phyloP scores from a whole-genome alignment of 768 basidiomycete species.

The Tricholoma saponaceum region DNA sequence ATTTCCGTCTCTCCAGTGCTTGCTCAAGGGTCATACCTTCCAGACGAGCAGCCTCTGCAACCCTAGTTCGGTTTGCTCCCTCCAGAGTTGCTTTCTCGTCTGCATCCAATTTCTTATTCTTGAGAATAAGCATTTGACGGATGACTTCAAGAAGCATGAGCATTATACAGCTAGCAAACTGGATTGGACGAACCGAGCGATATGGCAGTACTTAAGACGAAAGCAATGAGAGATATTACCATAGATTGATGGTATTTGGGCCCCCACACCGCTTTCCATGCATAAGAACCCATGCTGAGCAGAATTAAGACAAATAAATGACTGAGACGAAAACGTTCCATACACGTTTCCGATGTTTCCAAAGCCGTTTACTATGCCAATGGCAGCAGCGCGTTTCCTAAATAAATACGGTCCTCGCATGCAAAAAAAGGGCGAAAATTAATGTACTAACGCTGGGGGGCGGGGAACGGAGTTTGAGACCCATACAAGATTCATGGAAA shows the following conservation, averaged over 20 bases:
- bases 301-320: not conserved
- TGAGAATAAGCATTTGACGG: constrained; percentile 43
- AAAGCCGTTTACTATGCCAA: constrained; percentile 57
- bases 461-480: constrained; percentile 57
- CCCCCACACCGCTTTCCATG: constrained; percentile 60
- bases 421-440: not conserved
- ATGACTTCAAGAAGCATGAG: constrained; percentile 25
- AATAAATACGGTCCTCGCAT: not conserved
- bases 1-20: constrained; percentile 50
- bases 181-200: constrained; percentile 22
- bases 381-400: constrained; percentile 54
- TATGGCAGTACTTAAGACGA: constrained; percentile 29
- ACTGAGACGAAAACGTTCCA: constrained; percentile 13
- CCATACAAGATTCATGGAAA: constrained; percentile 54
- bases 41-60: constrained; percentile 54
- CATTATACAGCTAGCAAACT: not conserved
- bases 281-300: constrained; percentile 55
- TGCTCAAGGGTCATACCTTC: constrained; percentile 60
- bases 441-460: constrained; percentile 44
- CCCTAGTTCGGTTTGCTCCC: constrained; percentile 42
- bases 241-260: constrained; percentile 62
- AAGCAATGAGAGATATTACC: constrained; percentile 40
- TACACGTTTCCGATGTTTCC: constrained; percentile 58
- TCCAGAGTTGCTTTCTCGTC: constrained; percentile 42
- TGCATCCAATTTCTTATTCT: constrained; percentile 47